Evolutionary conservation across 176 grass and related monocot genomes (phyloP), one percentile per base, ranked within the genome.

Genomic region (Musa schizocarpa): DNA sequence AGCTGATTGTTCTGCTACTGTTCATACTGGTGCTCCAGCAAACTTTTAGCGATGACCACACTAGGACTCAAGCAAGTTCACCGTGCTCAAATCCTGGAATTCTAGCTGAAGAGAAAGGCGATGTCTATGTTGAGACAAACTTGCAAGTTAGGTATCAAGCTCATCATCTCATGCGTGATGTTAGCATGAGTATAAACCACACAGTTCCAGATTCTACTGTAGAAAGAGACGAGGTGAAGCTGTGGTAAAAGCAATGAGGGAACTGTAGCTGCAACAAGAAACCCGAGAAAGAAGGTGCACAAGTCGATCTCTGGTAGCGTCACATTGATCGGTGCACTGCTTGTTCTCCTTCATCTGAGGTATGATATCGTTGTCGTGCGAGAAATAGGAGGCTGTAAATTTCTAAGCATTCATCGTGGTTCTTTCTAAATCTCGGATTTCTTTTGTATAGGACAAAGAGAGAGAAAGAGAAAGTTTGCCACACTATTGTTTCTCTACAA

Each of bases 341-440:
- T 74, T 24, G 22, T 74, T 1, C 56, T 74, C 13, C 72, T 55
- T 56, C 53, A 56, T 56, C 13, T 74, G 23, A 74, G 72, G 72
- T 74, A 74, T 34, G 23, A 34, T 29, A 9, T 11, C 6, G 0
- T 52, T 52, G 50, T 70, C 7, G 1, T 74, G 11, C 4, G 9
- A 13, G 24, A 55, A 20, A 24, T 19, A 13, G 24, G 13, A 25
- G 21, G 19, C 2, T 74, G 9, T 25, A 55, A 54, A 8, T 12
- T 24, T 55, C 11, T 29, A 11, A 9, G 8, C 10, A 17, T 71
- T 20, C 26, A 25, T 27, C n/a, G 34, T 74, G 34, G 34, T 34
- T 34, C 34, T 55, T 16, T 54, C 1, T 16, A 17, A 7, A 19
- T 1, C 0, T 2, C 12, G 17, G 17, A 22, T 51, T 19, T 19